Conservation (phyloP, 345 rosid species). For the Bruguiera sexangula region DNA sequence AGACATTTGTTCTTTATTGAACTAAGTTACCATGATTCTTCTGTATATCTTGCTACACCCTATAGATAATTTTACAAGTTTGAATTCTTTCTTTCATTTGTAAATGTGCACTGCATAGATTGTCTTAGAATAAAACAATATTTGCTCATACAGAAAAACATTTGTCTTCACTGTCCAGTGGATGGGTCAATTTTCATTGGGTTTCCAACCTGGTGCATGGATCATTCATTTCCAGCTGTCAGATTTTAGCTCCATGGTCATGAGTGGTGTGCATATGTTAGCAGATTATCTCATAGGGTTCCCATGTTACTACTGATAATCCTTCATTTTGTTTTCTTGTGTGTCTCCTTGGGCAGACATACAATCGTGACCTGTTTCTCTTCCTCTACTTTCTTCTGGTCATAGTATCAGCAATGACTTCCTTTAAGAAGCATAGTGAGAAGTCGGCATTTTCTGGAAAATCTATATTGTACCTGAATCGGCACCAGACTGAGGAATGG, state of each 20-base stretch:
- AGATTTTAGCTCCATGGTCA: neutral
- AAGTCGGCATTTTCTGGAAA: conserved; percentile 78
- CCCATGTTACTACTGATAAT: too few species aligned
- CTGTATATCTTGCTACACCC: neutral
- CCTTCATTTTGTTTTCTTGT: conserved; percentile 12
- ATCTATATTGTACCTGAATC: conserved; percentile 73
- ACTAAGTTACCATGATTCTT: neutral
- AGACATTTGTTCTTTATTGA: neutral
- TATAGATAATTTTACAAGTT: neutral
- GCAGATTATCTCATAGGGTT: too few species aligned
- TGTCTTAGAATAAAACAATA: too few species aligned
- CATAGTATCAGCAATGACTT: conserved; percentile 84
- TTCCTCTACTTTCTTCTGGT: conserved; percentile 82
- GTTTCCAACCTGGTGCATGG: neutral
- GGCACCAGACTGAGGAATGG: conserved; percentile 99
- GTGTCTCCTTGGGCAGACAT: conserved; percentile 54
- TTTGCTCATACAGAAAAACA: too few species aligned
- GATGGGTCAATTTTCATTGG: neutral
- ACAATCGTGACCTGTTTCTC: conserved; percentile 92
- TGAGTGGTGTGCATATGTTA: too few species aligned
- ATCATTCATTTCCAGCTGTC: conserved; percentile 3
- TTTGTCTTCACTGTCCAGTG: too few species aligned
- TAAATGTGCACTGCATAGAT: neutral
- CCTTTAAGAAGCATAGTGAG: conserved; percentile 75
- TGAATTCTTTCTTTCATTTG: neutral